These are phyloP conservation scores for Chaetoscypha palmicola DNA, from an alignment of 2,329 filamentous ascomycete genomes.

Conservation along the genomic window DNA sequence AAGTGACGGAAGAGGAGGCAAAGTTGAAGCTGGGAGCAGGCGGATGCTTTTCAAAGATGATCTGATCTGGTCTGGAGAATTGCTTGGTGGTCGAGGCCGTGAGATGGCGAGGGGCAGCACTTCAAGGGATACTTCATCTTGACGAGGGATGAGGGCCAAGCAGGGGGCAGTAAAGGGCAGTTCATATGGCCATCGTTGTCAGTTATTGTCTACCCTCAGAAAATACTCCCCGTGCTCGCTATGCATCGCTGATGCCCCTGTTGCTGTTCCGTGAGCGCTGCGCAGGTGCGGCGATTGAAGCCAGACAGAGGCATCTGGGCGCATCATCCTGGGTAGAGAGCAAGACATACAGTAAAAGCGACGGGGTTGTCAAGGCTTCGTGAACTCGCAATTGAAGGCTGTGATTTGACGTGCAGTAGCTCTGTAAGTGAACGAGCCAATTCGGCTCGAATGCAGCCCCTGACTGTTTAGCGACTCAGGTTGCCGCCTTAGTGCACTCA, in stretches of 20 bases:
- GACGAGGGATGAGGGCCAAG: too few relatives aligned
- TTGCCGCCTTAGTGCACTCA: not conserved
- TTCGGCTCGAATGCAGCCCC: not conserved
- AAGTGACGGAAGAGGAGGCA: not conserved
- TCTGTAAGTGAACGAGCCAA: not conserved
- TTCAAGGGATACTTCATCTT: too few relatives aligned
- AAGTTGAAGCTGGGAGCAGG: not conserved
- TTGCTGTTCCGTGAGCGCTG: too few relatives aligned
- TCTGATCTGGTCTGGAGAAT: not conserved
- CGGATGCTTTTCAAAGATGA: not conserved
- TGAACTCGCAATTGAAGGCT: not conserved
- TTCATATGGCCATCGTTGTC: too few relatives aligned
- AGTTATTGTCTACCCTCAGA: too few relatives aligned
- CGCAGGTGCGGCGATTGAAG: too few relatives aligned
- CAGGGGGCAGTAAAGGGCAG: too few relatives aligned
- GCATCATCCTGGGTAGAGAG: not conserved
- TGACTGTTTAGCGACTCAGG: not conserved
- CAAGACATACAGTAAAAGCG: not conserved
- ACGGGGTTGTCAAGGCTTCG: not conserved
- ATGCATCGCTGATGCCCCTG: too few relatives aligned
- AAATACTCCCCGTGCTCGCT: too few relatives aligned
- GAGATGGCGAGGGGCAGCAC: too few relatives aligned
- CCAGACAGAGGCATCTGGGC: too few relatives aligned
- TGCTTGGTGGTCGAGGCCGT: too few relatives aligned
- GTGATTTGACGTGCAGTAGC: not conserved